Evolutionary conservation across 768 basidiomycete genomes (phyloP).

Genomic region (Boletellus ananas): DNA sequence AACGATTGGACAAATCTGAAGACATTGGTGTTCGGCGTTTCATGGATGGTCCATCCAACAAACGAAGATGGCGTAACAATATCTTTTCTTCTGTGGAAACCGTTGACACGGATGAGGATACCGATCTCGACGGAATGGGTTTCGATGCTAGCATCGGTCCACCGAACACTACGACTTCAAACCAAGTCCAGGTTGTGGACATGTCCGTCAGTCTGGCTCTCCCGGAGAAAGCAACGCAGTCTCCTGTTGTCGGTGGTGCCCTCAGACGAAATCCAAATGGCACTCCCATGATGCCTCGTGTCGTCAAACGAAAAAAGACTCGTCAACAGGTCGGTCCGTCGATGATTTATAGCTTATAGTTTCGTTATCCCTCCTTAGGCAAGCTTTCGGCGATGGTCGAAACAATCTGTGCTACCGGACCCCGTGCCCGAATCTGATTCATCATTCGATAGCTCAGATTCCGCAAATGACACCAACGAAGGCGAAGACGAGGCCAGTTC

Average conservation of each 20-base stretch:
- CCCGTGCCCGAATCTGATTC: constrained; percentile 44
- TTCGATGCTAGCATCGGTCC: constrained; percentile 17
- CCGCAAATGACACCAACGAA: constrained; percentile 51
- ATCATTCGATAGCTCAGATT: constrained; percentile 78
- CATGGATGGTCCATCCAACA: constrained; percentile 45
- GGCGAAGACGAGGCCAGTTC: constrained; percentile 21
- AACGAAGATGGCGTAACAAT: constrained; percentile 46
- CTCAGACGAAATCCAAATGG: constrained; percentile 67
- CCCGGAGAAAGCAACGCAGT: constrained; percentile 13
- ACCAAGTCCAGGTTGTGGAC: constrained; percentile 16
- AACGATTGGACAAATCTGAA: constrained; percentile 55
- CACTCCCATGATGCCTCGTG: constrained; percentile 43
- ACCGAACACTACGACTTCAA: background rate
- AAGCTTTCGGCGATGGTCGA: constrained; percentile 52
- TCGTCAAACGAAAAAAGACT: constrained; percentile 43
- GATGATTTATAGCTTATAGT: constrained; percentile 1
- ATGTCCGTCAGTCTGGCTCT: constrained; percentile 6
- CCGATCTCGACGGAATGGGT: constrained; percentile 32
- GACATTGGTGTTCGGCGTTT: constrained; percentile 54
- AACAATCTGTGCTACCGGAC: constrained; percentile 25
- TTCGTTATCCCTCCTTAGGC: constrained; percentile 24
- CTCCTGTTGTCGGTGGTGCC: constrained; percentile 53
- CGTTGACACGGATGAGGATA: constrained; percentile 30
- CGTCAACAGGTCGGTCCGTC: constrained; percentile 40
- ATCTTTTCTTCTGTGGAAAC: constrained; percentile 5